These are phyloP conservation scores for Pseudisothecium myosuroides DNA, from an alignment of 225 moss, liverwort and hornwort species.

Conservation along the genomic window DNA sequence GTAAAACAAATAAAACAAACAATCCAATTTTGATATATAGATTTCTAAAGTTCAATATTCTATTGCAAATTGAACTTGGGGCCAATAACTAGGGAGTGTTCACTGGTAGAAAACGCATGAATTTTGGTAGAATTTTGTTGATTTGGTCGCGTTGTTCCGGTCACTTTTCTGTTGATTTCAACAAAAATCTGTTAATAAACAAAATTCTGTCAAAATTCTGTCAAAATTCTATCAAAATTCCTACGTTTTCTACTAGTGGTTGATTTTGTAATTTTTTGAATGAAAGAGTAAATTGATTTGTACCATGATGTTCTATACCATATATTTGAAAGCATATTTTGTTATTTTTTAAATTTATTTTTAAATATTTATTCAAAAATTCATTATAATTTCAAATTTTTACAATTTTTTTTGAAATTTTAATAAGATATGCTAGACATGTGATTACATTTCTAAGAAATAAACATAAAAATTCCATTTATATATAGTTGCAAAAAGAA, in stretches of 20 bases:
- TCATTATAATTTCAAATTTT: background rate
- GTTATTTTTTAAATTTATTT: no score
- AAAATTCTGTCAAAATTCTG: no score
- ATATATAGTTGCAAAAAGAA: fast-evolving
- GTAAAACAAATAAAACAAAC: background rate
- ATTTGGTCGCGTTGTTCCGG: no score
- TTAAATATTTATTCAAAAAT: no score
- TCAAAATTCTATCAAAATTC: no score
- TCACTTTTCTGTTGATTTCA: no score
- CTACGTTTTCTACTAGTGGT: no score
- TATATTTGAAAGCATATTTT: background rate
- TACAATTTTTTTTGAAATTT: fast-evolving
- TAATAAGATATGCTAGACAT: background rate
- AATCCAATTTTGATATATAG: background rate
- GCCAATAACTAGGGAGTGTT: fast-evolving
- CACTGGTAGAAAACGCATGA: no score
- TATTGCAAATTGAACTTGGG: background rate
- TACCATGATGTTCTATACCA: background rate
- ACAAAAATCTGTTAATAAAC: no score
- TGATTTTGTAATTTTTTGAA: no score
- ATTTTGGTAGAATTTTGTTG: no score
- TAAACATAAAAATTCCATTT: fast-evolving
- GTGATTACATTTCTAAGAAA: background rate
- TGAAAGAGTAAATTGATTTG: background rate
- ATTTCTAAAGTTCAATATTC: background rate